Evolutionary conservation across 140 eudicot species (phyloP).

Genomic region (Stevia rebaudiana): DNA sequence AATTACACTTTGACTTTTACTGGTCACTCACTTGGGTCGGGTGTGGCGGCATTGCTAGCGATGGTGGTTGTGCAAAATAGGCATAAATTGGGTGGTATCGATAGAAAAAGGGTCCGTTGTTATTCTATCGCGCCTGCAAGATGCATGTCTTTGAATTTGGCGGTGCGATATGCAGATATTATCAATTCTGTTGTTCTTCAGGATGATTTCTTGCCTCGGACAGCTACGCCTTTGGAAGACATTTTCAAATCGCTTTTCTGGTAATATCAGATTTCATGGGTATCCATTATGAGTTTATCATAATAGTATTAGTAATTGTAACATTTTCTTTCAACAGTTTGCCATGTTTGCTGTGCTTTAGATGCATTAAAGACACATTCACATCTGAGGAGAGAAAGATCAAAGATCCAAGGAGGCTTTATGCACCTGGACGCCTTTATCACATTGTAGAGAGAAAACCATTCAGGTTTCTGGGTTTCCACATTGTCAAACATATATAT

Average conservation of each 20-base stretch:
- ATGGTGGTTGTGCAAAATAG: conserved; percentile 68
- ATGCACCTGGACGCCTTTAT: conserved; percentile 98
- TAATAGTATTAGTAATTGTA: background rate
- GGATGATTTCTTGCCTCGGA: conserved; percentile 99
- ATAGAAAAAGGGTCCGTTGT: conserved; percentile 64
- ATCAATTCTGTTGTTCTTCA: conserved; percentile 85
- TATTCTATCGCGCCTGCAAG: conserved; percentile 90
- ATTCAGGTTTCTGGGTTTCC: conserved; percentile 51
- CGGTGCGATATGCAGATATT: conserved; percentile 90
- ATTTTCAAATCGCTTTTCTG: conserved; percentile 94
- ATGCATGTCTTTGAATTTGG: conserved; percentile 80
- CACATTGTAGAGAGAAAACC: conserved; percentile 97
- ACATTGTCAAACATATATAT: too few relatives aligned
- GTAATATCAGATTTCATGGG: conserved; percentile 31
- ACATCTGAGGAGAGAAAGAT: conserved; percentile 70
- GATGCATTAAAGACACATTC: conserved; percentile 91
- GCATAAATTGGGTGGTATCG: conserved; percentile 54
- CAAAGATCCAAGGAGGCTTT: conserved; percentile 93
- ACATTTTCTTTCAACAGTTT: conserved; percentile 48
- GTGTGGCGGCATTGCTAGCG: conserved; percentile 82
- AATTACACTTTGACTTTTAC: conserved; percentile 66
- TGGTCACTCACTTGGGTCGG: conserved; percentile 95
- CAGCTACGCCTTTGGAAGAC: conserved; percentile 99
- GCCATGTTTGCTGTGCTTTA: conserved; percentile 81
- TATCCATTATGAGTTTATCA: background rate